phyloP scores from a whole-genome alignment of 176 grass and related monocot species.

The Ensete ventricosum region DNA sequence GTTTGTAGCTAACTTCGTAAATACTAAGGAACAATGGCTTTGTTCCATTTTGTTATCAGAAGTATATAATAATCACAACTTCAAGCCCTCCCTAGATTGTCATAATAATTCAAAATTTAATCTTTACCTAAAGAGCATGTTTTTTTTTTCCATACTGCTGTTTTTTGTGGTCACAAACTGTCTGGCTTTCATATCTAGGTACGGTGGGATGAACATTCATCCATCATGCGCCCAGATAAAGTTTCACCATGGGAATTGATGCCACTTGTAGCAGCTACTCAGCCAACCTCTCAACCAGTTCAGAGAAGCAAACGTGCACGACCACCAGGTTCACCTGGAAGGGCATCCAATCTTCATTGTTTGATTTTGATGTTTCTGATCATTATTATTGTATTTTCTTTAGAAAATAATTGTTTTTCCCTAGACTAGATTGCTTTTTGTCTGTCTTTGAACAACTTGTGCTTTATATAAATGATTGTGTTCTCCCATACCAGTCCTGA shows the following conservation, averaged over 20 bases:
- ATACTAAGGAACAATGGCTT: slow-evolving; percentile 57
- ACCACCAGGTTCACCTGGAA: slow-evolving; percentile 33
- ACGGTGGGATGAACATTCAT: slow-evolving; percentile 92
- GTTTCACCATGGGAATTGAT: slow-evolving; percentile 91
- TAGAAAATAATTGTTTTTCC: background rate
- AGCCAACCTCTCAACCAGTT: slow-evolving; percentile 41
- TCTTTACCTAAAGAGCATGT: too few species aligned
- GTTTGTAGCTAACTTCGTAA: slow-evolving; percentile 20
- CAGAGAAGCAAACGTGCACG: slow-evolving; percentile 63
- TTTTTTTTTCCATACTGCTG: too few species aligned
- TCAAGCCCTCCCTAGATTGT: too few species aligned
- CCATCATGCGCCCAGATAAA: slow-evolving; percentile 58
- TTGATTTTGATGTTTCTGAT: slow-evolving; percentile 28
- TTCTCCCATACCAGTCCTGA: too few species aligned
- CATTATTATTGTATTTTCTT: background rate
- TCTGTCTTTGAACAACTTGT: too few species aligned
- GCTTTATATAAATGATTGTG: too few species aligned
- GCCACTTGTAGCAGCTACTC: slow-evolving; percentile 47
- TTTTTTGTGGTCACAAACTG: background rate
- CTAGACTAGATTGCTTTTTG: background rate
- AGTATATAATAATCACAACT: too few species aligned
- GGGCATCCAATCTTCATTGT: slow-evolving; percentile 34
- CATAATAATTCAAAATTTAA: too few species aligned
- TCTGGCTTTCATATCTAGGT: slow-evolving; percentile 42
- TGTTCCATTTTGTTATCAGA: background rate